These are phyloP conservation scores for Trichocomaceae sp. DNA, from an alignment of 2,329 filamentous ascomycete genomes.

Conservation along the genomic window DNA sequence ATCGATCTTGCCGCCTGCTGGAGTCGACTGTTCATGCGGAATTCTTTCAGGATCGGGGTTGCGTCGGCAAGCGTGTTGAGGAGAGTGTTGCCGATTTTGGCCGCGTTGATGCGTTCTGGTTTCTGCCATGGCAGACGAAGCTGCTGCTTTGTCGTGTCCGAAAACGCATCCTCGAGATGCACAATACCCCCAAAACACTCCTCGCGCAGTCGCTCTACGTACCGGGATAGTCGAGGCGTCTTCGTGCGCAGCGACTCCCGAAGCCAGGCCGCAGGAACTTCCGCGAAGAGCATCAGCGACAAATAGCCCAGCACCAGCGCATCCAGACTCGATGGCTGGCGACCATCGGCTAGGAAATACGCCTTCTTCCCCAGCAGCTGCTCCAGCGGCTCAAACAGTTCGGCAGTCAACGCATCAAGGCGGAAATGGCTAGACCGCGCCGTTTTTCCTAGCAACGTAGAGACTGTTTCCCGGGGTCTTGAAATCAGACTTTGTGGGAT, in stretches of 20 bases:
- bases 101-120: slow-evolving; percentile 26
- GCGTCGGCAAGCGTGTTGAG: slow-evolving; percentile 31
- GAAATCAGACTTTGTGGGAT: slow-evolving; percentile 47
- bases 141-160: neutral
- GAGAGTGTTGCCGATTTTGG: slow-evolving; percentile 29
- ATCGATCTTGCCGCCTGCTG: slow-evolving; percentile 27
- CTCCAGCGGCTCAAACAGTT: slow-evolving; percentile 65
- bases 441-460: slow-evolving; percentile 56
- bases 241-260: slow-evolving; percentile 50
- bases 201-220: slow-evolving; percentile 36
- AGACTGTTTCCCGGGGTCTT: slow-evolving; percentile 53
- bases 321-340: slow-evolving; percentile 60
- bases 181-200: slow-evolving; percentile 32
- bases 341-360: slow-evolving; percentile 49
- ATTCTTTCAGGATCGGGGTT: slow-evolving; percentile 31
- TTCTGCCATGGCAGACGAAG: slow-evolving; percentile 33
- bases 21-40: slow-evolving; percentile 32
- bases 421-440: slow-evolving; percentile 68
- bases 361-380: slow-evolving; percentile 52
- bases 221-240: slow-evolving; percentile 40
- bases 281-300: slow-evolving; percentile 60
- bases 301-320: slow-evolving; percentile 77
- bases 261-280: slow-evolving; percentile 58
- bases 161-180: slow-evolving; percentile 20
- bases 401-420: slow-evolving; percentile 63